Percentiles rank a stretch among this genome's conserved stretches.
phyloP scores from a whole-genome alignment of 2,329 filamentous ascomycete genomes.

The Botrytis elliptica region DNA sequence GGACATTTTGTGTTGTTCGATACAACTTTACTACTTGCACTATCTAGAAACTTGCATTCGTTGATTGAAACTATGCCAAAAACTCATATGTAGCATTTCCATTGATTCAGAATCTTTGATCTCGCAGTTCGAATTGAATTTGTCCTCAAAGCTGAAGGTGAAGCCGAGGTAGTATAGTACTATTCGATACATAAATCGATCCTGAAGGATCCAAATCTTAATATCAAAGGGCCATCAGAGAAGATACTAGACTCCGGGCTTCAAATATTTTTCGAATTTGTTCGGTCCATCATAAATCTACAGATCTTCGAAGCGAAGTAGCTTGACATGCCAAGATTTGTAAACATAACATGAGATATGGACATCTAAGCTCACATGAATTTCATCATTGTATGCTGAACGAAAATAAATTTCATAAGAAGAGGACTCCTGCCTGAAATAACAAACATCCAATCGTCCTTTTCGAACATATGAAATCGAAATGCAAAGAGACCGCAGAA shows the following conservation, averaged over 20 bases:
- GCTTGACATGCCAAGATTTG: rapidly evolving
- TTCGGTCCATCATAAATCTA: neutral
- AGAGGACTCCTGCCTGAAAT: neutral
- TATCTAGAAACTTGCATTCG: neutral
- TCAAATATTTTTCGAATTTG: neutral
- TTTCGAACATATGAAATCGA: neutral
- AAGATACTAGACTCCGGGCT: neutral
- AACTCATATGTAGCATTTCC: neutral
- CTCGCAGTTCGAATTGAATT: no score
- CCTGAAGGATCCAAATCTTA: neutral
- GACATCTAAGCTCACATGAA: neutral
- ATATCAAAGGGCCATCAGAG: neutral
- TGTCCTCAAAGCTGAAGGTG: no score
- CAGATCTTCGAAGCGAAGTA: neutral
- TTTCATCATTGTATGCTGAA: neutral
- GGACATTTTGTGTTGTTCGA: no score
- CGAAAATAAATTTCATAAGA: neutral
- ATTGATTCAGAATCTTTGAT: neutral
- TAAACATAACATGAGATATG: rapidly evolving
- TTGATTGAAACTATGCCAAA: rapidly evolving
- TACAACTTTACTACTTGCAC: no score
- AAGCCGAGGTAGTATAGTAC: neutral
- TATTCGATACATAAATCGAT: neutral
- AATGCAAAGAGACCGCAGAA: neutral
- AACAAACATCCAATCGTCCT: neutral